Conservation (phyloP, 768 basidiomycete species). For the Amylocystis lapponica region DNA sequence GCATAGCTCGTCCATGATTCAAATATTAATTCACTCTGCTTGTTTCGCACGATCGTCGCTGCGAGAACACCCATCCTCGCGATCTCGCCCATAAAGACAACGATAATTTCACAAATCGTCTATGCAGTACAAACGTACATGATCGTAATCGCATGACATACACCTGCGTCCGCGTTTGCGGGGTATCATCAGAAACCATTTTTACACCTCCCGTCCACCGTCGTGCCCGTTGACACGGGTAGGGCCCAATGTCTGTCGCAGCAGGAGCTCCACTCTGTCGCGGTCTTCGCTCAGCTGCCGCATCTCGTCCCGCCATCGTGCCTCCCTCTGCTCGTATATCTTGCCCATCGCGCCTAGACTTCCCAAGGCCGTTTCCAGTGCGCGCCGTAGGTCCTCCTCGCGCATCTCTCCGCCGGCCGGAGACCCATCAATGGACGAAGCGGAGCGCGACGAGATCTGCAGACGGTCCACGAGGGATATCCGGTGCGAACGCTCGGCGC, state of each 20-base stretch:
- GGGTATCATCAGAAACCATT: too few species aligned
- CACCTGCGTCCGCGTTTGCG: too few species aligned
- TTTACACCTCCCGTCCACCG: too few species aligned
- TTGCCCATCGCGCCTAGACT: conserved; percentile 57
- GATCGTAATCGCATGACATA: too few species aligned
- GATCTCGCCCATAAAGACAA: too few species aligned
- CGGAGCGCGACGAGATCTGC: conserved; percentile 28
- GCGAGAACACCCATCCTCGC: too few species aligned
- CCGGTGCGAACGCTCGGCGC: conserved; percentile 39
- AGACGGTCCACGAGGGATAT: conserved; percentile 44
- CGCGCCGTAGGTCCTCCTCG: conserved; percentile 59
- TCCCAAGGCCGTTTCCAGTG: conserved; percentile 60
- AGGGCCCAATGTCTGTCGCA: conserved; percentile 54
- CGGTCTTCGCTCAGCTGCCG: conserved; percentile 57
- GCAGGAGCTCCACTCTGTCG: conserved; percentile 57
- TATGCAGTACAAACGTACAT: too few species aligned
- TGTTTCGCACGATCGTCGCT: too few species aligned
- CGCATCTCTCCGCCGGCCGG: conserved; percentile 46
- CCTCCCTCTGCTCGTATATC: conserved; percentile 66
- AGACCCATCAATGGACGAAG: conserved; percentile 48
- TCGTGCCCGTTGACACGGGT: conserved; percentile 7
- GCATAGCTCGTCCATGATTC: too few species aligned
- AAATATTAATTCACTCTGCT: too few species aligned
- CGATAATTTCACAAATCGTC: too few species aligned
- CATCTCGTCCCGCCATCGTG: conserved; percentile 63